Evolutionary conservation across 2,329 filamentous ascomycete species (phyloP), one percentile per base, ranked within the genome.

Genomic region (Cordyceps cicadae): DNA sequence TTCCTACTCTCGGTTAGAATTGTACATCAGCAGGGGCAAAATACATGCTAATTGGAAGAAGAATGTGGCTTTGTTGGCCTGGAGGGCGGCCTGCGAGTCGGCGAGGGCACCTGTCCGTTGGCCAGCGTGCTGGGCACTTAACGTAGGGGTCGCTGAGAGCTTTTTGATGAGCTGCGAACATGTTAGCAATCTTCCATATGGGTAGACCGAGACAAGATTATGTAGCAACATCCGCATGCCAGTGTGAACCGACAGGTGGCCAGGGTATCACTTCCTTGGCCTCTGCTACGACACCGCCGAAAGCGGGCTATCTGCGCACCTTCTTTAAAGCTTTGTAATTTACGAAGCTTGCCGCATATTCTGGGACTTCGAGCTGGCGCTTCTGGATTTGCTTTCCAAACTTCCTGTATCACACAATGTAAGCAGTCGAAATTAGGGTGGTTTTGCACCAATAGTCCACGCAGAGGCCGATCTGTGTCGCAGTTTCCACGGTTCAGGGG

Each of bases 301-400:
- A 37, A 41, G 6, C 3, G 11, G 14, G 5, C 3, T 48, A 64
- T 55, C 37, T 65, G 50, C 76, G 64, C 72, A 96, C 94, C 90
- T 97, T 97, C 77, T 99, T 99, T 68, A 99, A 81, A 63, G 92
- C 92, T 79, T 99, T 99, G 81, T 99, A 99, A 77, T 99, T 97
- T 69, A 97, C 92, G 73, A 99, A 99, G 77, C 92, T 97, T 66
- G 93, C 92, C 64, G 94, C 93, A 87, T 99, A 99, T 83, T 99
- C 94, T 63, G 94, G 94, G 63, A 99, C 92, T 75, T 99, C 94
- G 70, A 99, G 90, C 83, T 99, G 94, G 74, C 92, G 88, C 81
- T 96, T 96, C 81, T 97, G 94, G 67, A 99, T 96, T 74, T 97
- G 91, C 81, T 99, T 99, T 76, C 94, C 94, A 80, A 99, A 99